Evolutionary conservation across 228 moss, liverwort and hornwort species (phyloP), one percentile per base, ranked within the genome.

Genomic region (Sphagnum magellanicum): DNA sequence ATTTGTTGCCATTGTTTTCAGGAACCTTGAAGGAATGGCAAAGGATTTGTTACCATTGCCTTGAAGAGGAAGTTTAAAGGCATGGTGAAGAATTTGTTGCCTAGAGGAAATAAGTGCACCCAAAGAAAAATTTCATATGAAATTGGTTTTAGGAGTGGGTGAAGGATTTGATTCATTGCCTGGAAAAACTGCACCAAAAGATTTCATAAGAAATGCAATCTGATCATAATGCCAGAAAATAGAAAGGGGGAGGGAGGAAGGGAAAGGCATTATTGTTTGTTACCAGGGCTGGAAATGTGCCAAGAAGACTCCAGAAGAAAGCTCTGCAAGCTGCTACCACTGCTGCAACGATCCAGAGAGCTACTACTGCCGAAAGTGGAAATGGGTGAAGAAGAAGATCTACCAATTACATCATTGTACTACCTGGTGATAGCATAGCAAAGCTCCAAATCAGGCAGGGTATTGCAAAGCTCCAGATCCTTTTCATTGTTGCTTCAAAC

Each of bases 361-460:
- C 64, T 51, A 50, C 50, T 16, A 50, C 49, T 48, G 32, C 60
- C 71, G 15, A 63, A 17, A 64, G 51, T 72, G 16, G 72, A 72
- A 10, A 63, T 17, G 11, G 72, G 50, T 6, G 63, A 63, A 4
- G 51, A 67, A 3, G 50, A 16, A 58, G 72, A 51, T 10, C 10
- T 60, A 13, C 60, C 48, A 47, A 61, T 59, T 12, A 51, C 51
- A 14, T 63, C 53, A 2, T 63, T 63, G 51, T 72, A 53, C 63
- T 63, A 51, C 16, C 52, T 63, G 9, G 63, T 50, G 15, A 72
- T 72, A 16, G 72, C 72, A 16, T 57, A 63, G 64, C 72, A 72
- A 50, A 72, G 55, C 63, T 72, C 72, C 50, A 72, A 58, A 52
- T 63, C 72, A 49, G 72, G 72, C 8, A 72, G 63, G 10, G 72